Conservation (phyloP, 768 basidiomycete species). For the Tylopilus rubrobrunneus region DNA sequence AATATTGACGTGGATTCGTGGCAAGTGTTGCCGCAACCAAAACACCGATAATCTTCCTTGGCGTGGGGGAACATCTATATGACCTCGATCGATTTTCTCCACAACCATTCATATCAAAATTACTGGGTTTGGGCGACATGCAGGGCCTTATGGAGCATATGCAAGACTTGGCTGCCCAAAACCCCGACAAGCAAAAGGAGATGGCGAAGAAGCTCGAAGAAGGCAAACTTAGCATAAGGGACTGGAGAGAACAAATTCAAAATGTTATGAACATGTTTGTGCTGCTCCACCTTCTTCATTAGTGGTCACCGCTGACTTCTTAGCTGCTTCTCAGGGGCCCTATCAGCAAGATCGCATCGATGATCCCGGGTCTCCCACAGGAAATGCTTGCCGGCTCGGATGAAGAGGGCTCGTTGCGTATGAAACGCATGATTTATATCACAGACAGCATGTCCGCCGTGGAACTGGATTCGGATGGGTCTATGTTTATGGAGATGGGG, state of each 20-base stretch:
- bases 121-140: conserved; percentile 93
- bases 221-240: conserved; percentile 93
- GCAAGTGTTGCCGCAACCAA: conserved; percentile 94
- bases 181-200: conserved; percentile 96
- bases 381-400: conserved; percentile 89
- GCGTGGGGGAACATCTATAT: conserved; percentile 95
- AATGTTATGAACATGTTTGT: conserved; percentile 97
- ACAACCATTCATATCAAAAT: conserved; percentile 94
- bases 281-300: conserved; percentile 1
- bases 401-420: conserved; percentile 83
- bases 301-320: conserved; percentile 5
- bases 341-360: conserved; percentile 95
- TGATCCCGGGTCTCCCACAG: conserved; percentile 96
- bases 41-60: conserved; percentile 98
- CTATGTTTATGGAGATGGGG: conserved; percentile 79
- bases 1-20: conserved; percentile 9
- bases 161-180: conserved; percentile 90
- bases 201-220: conserved; percentile 97
- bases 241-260: conserved; percentile 96
- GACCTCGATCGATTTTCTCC: conserved; percentile 96
- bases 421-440: conserved; percentile 99
- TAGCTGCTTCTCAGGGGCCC: conserved; percentile 70
- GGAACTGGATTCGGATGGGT: conserved; percentile 94
- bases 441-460: conserved; percentile 94
- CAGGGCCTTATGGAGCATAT: conserved; percentile 98